Evolutionary conservation across 2,329 filamentous ascomycete species (phyloP).

Genomic region (Apiospora phragmitis): DNA sequence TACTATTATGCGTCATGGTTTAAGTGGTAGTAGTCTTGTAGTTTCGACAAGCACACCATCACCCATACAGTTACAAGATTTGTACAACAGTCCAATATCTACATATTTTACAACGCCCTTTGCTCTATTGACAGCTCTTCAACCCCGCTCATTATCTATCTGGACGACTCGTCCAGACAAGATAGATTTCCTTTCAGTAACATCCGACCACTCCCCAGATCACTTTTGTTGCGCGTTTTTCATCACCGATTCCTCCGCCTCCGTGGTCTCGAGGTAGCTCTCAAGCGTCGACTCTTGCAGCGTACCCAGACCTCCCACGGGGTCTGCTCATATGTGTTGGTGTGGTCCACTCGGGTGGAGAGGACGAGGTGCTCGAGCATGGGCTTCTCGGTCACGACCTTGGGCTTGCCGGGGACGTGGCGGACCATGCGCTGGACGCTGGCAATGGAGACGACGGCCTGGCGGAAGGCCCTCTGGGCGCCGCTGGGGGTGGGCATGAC

Average conservation of each 20-base stretch:
- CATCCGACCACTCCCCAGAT: neutral
- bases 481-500: constrained; percentile 45
- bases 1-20: constrained; percentile 1
- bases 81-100: constrained; percentile 12
- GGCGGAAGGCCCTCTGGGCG: constrained; percentile 44
- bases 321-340: constrained; percentile 45
- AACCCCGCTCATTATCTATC: neutral
- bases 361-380: constrained; percentile 67
- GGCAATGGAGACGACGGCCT: constrained; percentile 61
- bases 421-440: constrained; percentile 56
- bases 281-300: constrained; percentile 53
- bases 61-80: constrained; percentile 1
- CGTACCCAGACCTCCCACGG: constrained; percentile 67
- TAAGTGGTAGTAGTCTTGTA: neutral
- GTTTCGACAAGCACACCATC: neutral
- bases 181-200: neutral
- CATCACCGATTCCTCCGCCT: constrained; percentile 35
- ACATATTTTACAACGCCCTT: constrained; percentile 14
- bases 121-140: constrained; percentile 10
- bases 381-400: constrained; percentile 42
- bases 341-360: constrained; percentile 44
- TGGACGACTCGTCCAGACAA: neutral
- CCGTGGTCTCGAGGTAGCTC: constrained; percentile 34
- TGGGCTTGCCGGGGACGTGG: constrained; percentile 47
- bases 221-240: constrained; percentile 22